Conservation (phyloP, 2,329 filamentous ascomycete species). For the Gremmenia infestans region DNA sequence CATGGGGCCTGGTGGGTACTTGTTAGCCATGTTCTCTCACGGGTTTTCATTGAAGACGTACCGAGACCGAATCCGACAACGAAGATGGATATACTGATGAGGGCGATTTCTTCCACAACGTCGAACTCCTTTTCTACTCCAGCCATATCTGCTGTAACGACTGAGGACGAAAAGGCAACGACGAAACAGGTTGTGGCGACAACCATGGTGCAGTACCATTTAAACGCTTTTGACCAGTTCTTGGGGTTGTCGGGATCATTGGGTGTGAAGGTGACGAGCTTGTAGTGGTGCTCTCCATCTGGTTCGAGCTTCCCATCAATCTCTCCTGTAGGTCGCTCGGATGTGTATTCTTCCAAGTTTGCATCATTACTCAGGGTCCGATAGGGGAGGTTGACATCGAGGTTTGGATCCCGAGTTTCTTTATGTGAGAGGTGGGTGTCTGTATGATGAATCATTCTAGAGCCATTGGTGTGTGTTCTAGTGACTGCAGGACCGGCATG, state of each 20-base stretch:
- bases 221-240: slow-evolving; percentile 74
- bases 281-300: slow-evolving; percentile 37
- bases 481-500: neutral
- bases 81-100: slow-evolving; percentile 70
- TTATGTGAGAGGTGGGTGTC: slow-evolving; percentile 21
- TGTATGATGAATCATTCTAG: slow-evolving; percentile 9
- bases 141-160: slow-evolving; percentile 71
- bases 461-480: slow-evolving; percentile 13
- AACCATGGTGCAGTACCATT: slow-evolving; percentile 84
- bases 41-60: slow-evolving; percentile 30
- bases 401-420: slow-evolving; percentile 24
- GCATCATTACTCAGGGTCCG: slow-evolving; percentile 56
- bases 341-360: slow-evolving; percentile 62
- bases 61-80: slow-evolving; percentile 78
- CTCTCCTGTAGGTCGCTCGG: slow-evolving; percentile 56
- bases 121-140: slow-evolving; percentile 60
- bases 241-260: slow-evolving; percentile 76
- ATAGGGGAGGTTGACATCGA: slow-evolving; percentile 56
- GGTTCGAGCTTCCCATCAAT: slow-evolving; percentile 38
- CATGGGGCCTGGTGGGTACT: slow-evolving; percentile 57
- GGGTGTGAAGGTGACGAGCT: slow-evolving; percentile 65
- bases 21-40: slow-evolving; percentile 6
- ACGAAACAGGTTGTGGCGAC: slow-evolving; percentile 73
- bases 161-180: slow-evolving; percentile 57
- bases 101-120: slow-evolving; percentile 66